Conservation (phyloP, 495 filamentous ascomycete genomes). For the Aspergillus mulundensis region DNA sequence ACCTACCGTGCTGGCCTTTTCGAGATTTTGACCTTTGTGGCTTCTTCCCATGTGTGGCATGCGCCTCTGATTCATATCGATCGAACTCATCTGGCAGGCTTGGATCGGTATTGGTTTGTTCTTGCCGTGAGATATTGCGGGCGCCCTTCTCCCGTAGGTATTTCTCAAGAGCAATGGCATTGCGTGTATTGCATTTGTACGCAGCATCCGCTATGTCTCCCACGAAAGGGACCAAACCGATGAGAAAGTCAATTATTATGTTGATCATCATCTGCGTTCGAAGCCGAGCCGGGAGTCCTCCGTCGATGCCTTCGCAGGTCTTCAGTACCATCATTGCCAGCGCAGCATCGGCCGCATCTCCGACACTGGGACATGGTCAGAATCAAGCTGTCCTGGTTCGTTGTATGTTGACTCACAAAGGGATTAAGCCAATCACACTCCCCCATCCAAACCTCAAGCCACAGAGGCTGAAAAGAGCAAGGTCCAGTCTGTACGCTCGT, state of each 20-base stretch:
- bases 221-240: slow-evolving; percentile 80
- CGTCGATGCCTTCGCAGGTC: slow-evolving; percentile 64
- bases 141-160: slow-evolving; percentile 53
- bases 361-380: slow-evolving; percentile 48
- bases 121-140: slow-evolving; percentile 22
- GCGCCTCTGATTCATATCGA: slow-evolving; percentile 25
- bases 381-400: not conserved
- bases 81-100: slow-evolving; percentile 44
- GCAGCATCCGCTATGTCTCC: slow-evolving; percentile 76
- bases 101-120: slow-evolving; percentile 25
- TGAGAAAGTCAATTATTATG: slow-evolving; percentile 68
- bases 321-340: slow-evolving; percentile 62
- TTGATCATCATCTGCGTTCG: slow-evolving; percentile 70
- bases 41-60: not conserved
- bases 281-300: slow-evolving; percentile 57
- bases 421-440: slow-evolving; percentile 74
- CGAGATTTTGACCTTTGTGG: slow-evolving; percentile 3
- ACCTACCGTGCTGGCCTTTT: slow-evolving; percentile 25
- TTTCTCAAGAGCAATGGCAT: slow-evolving; percentile 69
- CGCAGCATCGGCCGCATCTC: slow-evolving; percentile 66
- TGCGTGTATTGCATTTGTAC: slow-evolving; percentile 69
- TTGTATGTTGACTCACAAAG: slow-evolving; percentile 53
- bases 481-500: slow-evolving; percentile 78
- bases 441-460: slow-evolving; percentile 80
- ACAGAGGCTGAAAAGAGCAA: slow-evolving; percentile 68